phyloP scores from a whole-genome alignment of 805 yeast genomes.

The Metschnikowia continentalis region DNA sequence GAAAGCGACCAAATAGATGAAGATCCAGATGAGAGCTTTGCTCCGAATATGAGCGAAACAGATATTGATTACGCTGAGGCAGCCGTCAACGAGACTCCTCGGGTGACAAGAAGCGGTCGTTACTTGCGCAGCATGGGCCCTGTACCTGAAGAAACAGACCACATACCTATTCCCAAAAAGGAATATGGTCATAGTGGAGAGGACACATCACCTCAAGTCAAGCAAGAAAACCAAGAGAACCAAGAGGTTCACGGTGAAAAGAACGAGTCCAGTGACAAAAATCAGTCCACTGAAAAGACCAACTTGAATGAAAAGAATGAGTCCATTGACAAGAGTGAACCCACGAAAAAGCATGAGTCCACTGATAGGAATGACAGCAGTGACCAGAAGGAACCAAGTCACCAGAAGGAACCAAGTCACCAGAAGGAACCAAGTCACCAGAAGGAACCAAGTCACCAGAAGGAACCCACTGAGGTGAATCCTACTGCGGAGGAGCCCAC shows the following conservation, averaged over 20 bases:
- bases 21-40: background rate
- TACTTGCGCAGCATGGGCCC: constrained; percentile 5
- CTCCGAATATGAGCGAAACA: background rate
- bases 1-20: background rate
- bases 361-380: background rate
- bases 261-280: background rate
- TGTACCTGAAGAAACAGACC: background rate
- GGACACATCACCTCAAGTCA: background rate
- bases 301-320: background rate
- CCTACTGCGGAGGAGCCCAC: too few relatives aligned
- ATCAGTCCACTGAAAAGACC: background rate
- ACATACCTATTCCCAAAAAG: constrained; percentile 1
- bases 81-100: background rate
- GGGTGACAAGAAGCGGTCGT: background rate
- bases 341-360: background rate
- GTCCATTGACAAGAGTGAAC: background rate
- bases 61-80: background rate
- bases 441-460: background rate
- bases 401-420: background rate
- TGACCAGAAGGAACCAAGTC: background rate
- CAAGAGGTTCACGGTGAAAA: background rate
- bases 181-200: constrained; percentile 3
- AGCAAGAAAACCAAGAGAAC: background rate
- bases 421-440: background rate
- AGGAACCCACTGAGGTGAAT: background rate